Conservation (phyloP, 2,329 filamentous ascomycete species). For the Chaetomium sp. region DNA sequence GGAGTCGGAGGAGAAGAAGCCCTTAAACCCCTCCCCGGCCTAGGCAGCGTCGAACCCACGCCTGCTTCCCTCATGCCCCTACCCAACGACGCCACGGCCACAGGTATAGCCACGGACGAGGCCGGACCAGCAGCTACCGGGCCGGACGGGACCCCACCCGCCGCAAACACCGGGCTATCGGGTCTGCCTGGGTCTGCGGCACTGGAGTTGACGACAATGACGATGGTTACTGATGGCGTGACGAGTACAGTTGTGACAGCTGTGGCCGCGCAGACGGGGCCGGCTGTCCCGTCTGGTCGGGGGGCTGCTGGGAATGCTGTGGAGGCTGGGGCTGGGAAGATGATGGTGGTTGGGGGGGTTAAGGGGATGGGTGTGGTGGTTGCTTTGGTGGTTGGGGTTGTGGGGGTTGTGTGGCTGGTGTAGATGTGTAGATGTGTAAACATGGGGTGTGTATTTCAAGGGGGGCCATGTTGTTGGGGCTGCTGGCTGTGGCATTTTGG, state of each 20-base stretch:
- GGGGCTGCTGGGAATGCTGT: neutral
- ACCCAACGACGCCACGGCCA: neutral
- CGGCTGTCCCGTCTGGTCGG: neutral
- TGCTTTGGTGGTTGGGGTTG: no score
- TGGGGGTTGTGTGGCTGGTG: no score
- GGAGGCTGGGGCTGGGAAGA: no score
- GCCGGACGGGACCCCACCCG: neutral
- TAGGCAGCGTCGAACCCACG: neutral
- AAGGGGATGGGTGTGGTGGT: no score
- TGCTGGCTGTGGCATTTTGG: no score
- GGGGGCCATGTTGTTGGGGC: no score
- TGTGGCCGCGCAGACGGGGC: constrained; percentile 4
- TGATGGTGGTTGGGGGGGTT: no score
- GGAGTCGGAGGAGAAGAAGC: neutral
- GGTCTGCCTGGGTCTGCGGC: neutral
- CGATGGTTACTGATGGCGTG: constrained; percentile 7
- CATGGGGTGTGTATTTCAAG: no score
- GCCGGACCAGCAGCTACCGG: neutral
- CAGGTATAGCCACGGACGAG: neutral
- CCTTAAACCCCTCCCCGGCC: constrained; percentile 3
- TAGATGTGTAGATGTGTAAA: no score
- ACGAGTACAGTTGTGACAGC: constrained; percentile 9
- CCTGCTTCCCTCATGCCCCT: neutral
- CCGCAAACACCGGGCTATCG: neutral
- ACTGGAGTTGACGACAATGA: constrained; percentile 8